Evolutionary conservation across 495 filamentous ascomycete genomes (phyloP).

Genomic region (Podospora pseudocomata): DNA sequence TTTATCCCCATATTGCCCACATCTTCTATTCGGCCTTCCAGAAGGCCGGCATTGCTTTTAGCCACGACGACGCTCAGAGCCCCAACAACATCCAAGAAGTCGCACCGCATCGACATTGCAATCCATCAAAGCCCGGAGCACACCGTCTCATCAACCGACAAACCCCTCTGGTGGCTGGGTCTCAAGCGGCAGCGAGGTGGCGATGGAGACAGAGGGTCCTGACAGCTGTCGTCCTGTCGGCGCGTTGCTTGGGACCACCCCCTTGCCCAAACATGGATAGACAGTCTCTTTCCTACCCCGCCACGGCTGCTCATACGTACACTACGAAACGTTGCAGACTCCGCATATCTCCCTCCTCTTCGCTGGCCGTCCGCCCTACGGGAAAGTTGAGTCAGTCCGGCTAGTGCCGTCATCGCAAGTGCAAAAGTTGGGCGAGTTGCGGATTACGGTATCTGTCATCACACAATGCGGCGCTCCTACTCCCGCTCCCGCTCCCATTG

Average conservation of each 20-base stretch:
- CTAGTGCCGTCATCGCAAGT: conserved; percentile 29
- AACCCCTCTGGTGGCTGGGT: neutral
- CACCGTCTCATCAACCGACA: neutral
- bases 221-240: conserved; percentile 6
- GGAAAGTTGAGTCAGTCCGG: conserved; percentile 22
- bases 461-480: conserved; percentile 17
- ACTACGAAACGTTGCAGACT: conserved; percentile 4
- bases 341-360: conserved; percentile 9
- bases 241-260: neutral
- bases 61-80: conserved; percentile 17
- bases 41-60: conserved; percentile 25
- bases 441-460: conserved; percentile 13
- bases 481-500: conserved; percentile 5
- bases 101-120: neutral
- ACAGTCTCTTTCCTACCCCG: neutral
- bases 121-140: neutral
- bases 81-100: neutral
- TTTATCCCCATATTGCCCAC: conserved; percentile 25
- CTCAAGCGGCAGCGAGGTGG: conserved; percentile 5
- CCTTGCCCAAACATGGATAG: conserved; percentile 6
- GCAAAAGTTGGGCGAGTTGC: neutral
- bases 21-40: conserved; percentile 27
- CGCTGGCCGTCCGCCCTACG: conserved; percentile 7
- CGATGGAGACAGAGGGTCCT: conserved; percentile 3
- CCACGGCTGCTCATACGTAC: neutral